Evolutionary conservation across 352 stramenopile genomes (phyloP), one percentile per base, ranked within the genome.

Genomic region (Hyaloperonospora brassicae): DNA sequence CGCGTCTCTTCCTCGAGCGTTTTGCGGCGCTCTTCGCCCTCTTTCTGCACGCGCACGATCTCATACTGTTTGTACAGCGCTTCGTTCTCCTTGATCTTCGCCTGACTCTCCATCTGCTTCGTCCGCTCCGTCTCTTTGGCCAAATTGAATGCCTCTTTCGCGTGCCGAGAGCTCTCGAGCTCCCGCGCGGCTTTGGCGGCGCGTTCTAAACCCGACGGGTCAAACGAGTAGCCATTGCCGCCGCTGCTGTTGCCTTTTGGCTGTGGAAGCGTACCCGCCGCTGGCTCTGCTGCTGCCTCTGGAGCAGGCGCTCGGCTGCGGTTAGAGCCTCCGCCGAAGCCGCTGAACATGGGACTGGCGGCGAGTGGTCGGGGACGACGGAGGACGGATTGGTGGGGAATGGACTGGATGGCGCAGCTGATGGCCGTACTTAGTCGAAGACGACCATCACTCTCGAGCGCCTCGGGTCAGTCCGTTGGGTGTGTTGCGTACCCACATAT

Each of bases 151-250:
- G 95, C 95, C 17, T 96, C 73, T 57, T 90, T 84, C 13, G 95
- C 91, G 61, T 98, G 95, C 43, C 88, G 81, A 57, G 86, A 96
- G 56, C 76, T 90, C 74, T 98, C 95, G 6, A 99, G 77, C 69
- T 99, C 95, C n/a, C 92, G 81, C 11, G 95, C 95, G n/a, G 95
- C 95, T 72, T 98, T 98, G 45, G 96, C 96, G 40, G 95, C 96
- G 48, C 96, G 92, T 72, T 99, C 96, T 40, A 99, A 79, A 10
- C 93, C 95, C 58, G 95, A 95, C 48, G 94, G 94, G 72, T 98
- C 95, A 67, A 98, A 98, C 57, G 81, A 92, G 66, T 92, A 93
- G 56, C 73, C 74, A 34, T 73, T 76, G n/a, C 49, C 53, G 17
- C 52, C 56, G 13, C 43, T 41, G 5, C 44, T 47, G 2, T 52